Base-by-base conservation (phyloP, 139 green algal genomes). In the Chlorella ohadii region DNA sequence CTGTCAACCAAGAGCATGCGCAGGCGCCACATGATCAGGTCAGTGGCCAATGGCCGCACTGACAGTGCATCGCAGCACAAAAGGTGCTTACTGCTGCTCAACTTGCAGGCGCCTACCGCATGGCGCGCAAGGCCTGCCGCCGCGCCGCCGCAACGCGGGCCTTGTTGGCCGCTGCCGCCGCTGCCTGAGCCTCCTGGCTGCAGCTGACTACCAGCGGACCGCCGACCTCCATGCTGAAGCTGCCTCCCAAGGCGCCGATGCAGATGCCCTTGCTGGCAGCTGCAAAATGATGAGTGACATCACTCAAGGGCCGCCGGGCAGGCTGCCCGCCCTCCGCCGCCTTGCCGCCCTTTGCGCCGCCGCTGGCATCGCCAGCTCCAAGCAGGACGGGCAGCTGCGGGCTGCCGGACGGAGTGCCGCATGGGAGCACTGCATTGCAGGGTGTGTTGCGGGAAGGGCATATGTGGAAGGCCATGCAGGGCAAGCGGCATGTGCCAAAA, bases 221-320 rank as follows among this genome's bases (percentile, higher is more conserved):
- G 2, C 38, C 25, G 15, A n/a, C 38, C 61, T 56, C 22, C 70
- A 78, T 33, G 25, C 72, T 47, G 33, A 66, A 79, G 31, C 13
- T n/a, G 47, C 72, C 47, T 1, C 72, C 75, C 59, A 81, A 25
- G 2, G 75, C n/a, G 34, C 75, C 75, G 16, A 81, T 71, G 56
- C 47, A 64, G 6, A 79, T 20, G 55, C 74, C 28, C 55, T 67
- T 67, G 34, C 33, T 44, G 47, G 27, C 44, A 15, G 41, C 73
- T 13, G 20, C 77, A 34, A 44, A 82, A 2, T 72, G 59, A 13
- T 41, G 77, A 25, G 57, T 82, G n/a, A 82, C 59, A 31, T 82
- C 77, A 5, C 17, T 34, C 27, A 82, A 38, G 13, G 59, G 25
- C 0, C 38, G 59, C 4, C 77, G 77, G 7, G 17, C 17, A 25